These are phyloP conservation scores for Neurospora sp. DNA, from an alignment of 495 filamentous ascomycete species.

Conservation along the genomic window DNA sequence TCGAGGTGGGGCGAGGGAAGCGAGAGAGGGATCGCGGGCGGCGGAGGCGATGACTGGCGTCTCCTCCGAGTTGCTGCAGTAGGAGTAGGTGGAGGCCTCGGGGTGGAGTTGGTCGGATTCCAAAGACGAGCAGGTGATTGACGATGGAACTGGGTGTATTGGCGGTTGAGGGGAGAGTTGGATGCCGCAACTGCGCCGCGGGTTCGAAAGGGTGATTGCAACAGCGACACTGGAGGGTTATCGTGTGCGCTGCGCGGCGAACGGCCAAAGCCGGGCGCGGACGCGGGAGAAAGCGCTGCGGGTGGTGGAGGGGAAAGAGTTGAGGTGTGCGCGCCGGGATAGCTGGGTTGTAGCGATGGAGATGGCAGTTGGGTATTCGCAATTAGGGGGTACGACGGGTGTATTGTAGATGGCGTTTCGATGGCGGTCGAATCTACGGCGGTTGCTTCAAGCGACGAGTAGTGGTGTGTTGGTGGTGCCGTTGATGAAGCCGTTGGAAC, in stretches of 20 bases:
- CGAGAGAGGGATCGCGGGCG: slow-evolving; percentile 36
- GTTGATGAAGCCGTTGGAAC: slow-evolving; percentile 39
- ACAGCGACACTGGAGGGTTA: slow-evolving; percentile 22
- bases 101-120: slow-evolving; percentile 57
- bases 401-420: neutral
- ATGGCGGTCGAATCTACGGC: slow-evolving; percentile 25
- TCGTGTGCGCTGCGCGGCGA: slow-evolving; percentile 31
- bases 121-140: slow-evolving; percentile 43
- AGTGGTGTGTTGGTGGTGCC: slow-evolving; percentile 21
- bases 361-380: slow-evolving; percentile 25
- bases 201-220: slow-evolving; percentile 37
- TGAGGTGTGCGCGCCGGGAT: slow-evolving; percentile 19
- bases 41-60: slow-evolving; percentile 37
- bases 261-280: slow-evolving; percentile 7
- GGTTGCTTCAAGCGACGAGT: slow-evolving; percentile 17
- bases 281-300: slow-evolving; percentile 9
- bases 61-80: slow-evolving; percentile 13
- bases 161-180: slow-evolving; percentile 13
- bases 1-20: slow-evolving; percentile 29
- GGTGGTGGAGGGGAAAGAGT: slow-evolving; percentile 11
- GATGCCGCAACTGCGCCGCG: slow-evolving; percentile 17
- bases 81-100: slow-evolving; percentile 28
- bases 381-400: slow-evolving; percentile 4
- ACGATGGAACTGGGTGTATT: slow-evolving; percentile 3
- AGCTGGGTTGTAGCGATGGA: slow-evolving; percentile 25